These are phyloP conservation scores for Neodidymelliopsis sp. DNA, from an alignment of 2,329 filamentous ascomycete species.

Conservation along the genomic window DNA sequence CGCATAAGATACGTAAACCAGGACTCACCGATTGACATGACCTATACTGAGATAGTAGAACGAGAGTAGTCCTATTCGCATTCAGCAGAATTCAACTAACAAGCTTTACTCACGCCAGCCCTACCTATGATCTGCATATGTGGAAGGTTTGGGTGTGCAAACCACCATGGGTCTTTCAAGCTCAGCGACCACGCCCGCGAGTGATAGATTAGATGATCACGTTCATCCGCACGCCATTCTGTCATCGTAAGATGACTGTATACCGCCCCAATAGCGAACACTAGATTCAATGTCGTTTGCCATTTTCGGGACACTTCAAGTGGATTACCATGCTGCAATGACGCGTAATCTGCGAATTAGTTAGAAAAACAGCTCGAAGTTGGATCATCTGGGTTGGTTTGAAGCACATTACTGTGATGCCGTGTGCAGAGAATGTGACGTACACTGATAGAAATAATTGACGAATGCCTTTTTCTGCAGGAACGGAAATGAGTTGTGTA, in stretches of 20 bases:
- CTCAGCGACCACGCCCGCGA: slow-evolving; percentile 45
- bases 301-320: slow-evolving; percentile 34
- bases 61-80: slow-evolving; percentile 35
- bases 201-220: slow-evolving; percentile 49
- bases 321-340: slow-evolving; percentile 21
- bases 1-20: not conserved
- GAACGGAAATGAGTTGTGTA: slow-evolving; percentile 34
- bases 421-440: not conserved
- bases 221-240: slow-evolving; percentile 30
- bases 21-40: slow-evolving; percentile 49
- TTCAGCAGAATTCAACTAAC: not conserved
- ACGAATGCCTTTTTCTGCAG: slow-evolving; percentile 40
- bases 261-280: slow-evolving; percentile 52
- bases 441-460: slow-evolving; percentile 41
- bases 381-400: no score
- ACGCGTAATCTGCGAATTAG: slow-evolving; percentile 26
- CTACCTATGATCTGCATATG: slow-evolving; percentile 47
- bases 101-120: not conserved
- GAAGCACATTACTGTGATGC: not conserved
- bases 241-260: slow-evolving; percentile 42
- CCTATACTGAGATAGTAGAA: slow-evolving; percentile 52
- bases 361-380: not conserved
- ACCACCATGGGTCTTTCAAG: slow-evolving; percentile 32
- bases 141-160: slow-evolving; percentile 44
- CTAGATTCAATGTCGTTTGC: slow-evolving; percentile 50